phyloP scores from a whole-genome alignment of 78 protist genomes.

The Protostelium mycophagum region DNA sequence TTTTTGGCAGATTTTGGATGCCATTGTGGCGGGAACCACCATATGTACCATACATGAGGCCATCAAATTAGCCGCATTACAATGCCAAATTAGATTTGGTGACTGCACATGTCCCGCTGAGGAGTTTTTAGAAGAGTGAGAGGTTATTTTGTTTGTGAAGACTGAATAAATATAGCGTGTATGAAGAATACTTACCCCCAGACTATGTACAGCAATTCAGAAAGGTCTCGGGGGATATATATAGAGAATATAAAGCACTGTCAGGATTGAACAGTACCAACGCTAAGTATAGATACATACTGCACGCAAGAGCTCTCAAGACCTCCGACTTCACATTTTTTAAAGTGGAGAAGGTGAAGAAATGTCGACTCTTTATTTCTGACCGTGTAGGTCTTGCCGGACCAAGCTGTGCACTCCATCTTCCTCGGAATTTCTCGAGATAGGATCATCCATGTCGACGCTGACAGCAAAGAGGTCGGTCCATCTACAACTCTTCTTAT shows the following conservation, averaged over 20 bases:
- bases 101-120: conserved; percentile 15
- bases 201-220: conserved; percentile 22
- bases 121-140: background rate
- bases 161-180: conserved; percentile 10
- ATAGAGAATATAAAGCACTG: conserved; percentile 26
- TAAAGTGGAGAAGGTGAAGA: conserved; percentile 8
- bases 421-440: conserved; percentile 18
- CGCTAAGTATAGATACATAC: conserved; percentile 44
- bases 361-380: no score
- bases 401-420: conserved; percentile 60
- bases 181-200: conserved; percentile 28
- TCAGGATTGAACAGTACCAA: conserved; percentile 49
- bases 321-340: conserved; percentile 56
- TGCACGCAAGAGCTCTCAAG: conserved; percentile 48
- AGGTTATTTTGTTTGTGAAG: conserved; percentile 4
- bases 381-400: no score
- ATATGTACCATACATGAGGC: conserved; percentile 66
- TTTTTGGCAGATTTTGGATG: conserved; percentile 61
- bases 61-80: conserved; percentile 70
- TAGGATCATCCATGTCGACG: background rate
- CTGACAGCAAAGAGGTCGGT: background rate
- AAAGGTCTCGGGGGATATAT: conserved; percentile 15
- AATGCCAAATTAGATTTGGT: conserved; percentile 61
- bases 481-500: no score
- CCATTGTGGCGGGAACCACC: conserved; percentile 35